A percentile compares a stretch with the other conserved stretches of the same genome.
These are phyloP conservation scores for Eleusine indica DNA, from an alignment of 176 grass and related monocot genomes.

Conservation along the genomic window DNA sequence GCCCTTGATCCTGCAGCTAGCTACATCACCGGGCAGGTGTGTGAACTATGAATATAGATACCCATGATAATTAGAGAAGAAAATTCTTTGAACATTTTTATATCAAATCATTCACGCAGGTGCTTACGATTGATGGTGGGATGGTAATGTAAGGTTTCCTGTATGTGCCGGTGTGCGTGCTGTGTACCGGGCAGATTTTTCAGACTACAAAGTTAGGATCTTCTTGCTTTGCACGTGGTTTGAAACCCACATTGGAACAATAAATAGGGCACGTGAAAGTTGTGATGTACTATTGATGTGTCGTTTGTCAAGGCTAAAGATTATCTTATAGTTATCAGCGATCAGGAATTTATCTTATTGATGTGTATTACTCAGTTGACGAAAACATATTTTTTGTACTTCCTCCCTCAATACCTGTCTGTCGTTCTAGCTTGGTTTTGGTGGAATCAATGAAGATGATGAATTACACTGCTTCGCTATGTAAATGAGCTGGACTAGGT, in stretches of 20 bases:
- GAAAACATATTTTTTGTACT: too few species aligned
- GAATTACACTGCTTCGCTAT: too few species aligned
- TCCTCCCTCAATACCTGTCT: too few species aligned
- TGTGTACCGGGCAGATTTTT: conserved; percentile 40
- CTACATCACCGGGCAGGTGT: conserved; percentile 64
- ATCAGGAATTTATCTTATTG: background rate
- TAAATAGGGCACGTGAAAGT: conserved; percentile 31
- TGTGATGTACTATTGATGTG: background rate
- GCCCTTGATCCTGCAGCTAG: conserved; percentile 49
- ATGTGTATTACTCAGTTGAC: background rate
- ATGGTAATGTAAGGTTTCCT: conserved; percentile 60
- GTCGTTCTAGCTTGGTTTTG: too few species aligned
- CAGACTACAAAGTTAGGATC: conserved; percentile 3
- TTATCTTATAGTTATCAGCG: background rate
- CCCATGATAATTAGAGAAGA: background rate
- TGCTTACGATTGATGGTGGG: conserved; percentile 70
- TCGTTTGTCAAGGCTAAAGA: background rate
- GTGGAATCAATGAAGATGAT: too few species aligned
- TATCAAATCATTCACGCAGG: conserved; percentile 30
- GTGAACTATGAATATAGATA: background rate
- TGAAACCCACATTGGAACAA: conserved; percentile 9
- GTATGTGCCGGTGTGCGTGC: conserved; percentile 1
- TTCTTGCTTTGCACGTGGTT: background rate
- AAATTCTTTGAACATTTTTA: background rate
- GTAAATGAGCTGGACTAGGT: too few species aligned